phyloP scores from a whole-genome alignment of 257 asterid genomes.

The Nicotiana noctiflora region DNA sequence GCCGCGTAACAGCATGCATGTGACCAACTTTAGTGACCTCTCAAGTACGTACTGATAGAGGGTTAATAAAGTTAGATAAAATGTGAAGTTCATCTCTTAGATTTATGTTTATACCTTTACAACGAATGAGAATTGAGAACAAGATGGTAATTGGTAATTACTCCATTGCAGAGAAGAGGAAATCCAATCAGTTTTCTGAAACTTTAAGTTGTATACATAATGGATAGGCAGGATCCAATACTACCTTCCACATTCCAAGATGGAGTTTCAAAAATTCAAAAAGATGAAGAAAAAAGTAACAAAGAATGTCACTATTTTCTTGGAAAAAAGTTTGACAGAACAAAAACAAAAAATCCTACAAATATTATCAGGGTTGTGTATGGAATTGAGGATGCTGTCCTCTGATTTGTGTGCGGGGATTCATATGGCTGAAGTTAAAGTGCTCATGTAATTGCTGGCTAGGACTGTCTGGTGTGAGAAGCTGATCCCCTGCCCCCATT shows the following conservation, averaged over 20 bases:
- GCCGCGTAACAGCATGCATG: no score
- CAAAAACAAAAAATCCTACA: not conserved
- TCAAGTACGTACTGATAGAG: not conserved
- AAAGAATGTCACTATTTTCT: not conserved
- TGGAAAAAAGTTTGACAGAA: not conserved
- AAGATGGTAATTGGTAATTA: not conserved
- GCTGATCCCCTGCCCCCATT: conserved; percentile 38
- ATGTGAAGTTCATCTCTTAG: not conserved
- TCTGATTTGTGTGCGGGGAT: not conserved
- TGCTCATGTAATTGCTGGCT: conserved; percentile 21
- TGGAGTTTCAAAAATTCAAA: not conserved
- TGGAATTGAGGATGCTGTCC: not conserved
- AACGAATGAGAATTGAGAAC: not conserved
- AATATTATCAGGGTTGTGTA: not conserved
- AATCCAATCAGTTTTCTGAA: not conserved
- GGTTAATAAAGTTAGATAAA: not conserved
- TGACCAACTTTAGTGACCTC: not conserved
- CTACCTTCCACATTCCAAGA: not conserved
- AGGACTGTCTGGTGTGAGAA: conserved; percentile 44
- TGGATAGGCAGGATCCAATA: not conserved
- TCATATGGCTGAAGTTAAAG: conserved; percentile 9
- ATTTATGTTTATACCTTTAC: not conserved
- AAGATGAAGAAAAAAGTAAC: not conserved
- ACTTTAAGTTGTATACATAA: not conserved
- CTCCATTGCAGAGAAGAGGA: not conserved